phyloP scores from a whole-genome alignment of 306 rosid genomes.

The Lupinus albus region DNA sequence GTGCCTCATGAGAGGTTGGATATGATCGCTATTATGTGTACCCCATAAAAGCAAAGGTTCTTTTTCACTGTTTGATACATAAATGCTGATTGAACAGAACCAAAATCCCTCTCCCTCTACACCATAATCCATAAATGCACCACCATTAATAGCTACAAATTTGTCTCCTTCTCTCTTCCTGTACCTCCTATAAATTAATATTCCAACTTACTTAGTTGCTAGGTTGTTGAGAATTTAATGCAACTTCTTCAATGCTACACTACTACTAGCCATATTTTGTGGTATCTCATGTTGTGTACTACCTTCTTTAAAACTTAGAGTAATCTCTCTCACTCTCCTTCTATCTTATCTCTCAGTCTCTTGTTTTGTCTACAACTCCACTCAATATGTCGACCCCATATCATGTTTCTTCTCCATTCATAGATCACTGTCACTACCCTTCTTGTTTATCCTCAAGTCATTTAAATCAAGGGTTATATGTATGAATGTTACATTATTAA shows the following conservation, averaged over 20 bases:
- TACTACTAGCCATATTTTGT: conserved; percentile 39
- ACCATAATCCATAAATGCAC: conserved; percentile 64
- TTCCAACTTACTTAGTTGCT: conserved; percentile 73
- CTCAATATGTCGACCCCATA: too few relatives aligned
- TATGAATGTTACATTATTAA: conserved; percentile 21
- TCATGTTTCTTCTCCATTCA: too few relatives aligned
- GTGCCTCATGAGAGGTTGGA: conserved; percentile 45
- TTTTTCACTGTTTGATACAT: conserved; percentile 52
- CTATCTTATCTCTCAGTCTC: neutral
- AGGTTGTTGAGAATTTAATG: conserved; percentile 80
- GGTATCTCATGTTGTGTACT: conserved; percentile 15
- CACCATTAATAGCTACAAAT: conserved; percentile 70
- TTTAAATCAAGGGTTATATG: too few relatives aligned
- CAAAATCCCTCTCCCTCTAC: conserved; percentile 71
- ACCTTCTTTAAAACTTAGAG: conserved; percentile 41
- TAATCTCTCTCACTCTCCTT: conserved; percentile 16
- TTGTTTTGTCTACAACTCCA: too few relatives aligned
- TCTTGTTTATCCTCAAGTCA: too few relatives aligned
- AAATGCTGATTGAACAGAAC: conserved; percentile 87
- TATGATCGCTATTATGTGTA: conserved; percentile 29
- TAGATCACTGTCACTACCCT: too few relatives aligned
- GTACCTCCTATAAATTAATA: conserved; percentile 67
- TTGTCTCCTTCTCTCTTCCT: conserved; percentile 78
- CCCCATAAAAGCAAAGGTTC: conserved; percentile 42
- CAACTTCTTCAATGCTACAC: conserved; percentile 70